A percentile compares a stretch with the other conserved stretches of the same genome.
Conservation (phyloP, 2,329 filamentous ascomycete genomes). For the Pyricularia pennisetigena region DNA sequence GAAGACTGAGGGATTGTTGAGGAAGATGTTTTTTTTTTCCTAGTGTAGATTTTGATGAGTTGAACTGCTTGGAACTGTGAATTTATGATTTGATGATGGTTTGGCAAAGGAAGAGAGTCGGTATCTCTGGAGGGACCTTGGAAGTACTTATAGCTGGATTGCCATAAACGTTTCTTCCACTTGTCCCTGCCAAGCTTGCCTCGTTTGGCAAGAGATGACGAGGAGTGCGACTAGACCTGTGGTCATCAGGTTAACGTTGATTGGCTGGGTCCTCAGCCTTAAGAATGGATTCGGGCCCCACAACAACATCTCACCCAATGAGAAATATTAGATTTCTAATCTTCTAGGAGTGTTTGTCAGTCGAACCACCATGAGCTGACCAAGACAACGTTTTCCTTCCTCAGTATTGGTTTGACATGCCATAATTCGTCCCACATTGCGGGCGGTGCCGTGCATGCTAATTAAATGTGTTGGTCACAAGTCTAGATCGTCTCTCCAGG, state of each 20-base stretch:
- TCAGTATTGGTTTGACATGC: not conserved
- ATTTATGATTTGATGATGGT: not conserved
- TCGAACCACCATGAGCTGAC: not conserved
- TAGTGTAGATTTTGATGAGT: too few relatives aligned
- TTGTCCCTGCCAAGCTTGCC: not conserved
- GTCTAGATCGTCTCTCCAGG: not conserved
- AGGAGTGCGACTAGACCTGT: not conserved
- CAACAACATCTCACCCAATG: not conserved
- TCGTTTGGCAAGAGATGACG: not conserved
- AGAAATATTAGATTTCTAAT: not conserved
- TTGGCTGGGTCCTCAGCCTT: not conserved
- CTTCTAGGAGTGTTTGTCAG: not conserved
- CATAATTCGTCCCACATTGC: not conserved
- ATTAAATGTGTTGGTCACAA: not conserved
- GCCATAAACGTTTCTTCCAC: not conserved
- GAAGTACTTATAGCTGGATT: not conserved
- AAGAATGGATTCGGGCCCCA: not conserved
- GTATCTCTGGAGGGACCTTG: not conserved
- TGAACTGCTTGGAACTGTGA: not conserved
- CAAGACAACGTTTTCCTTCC: not conserved
- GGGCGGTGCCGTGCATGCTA: not conserved
- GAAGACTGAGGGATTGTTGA: not conserved
- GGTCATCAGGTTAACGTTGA: not conserved
- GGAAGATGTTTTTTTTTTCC: not conserved
- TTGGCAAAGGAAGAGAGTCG: not conserved